Conservation (phyloP, 139 green algal species). For the Astrephomene gubernaculifera region DNA sequence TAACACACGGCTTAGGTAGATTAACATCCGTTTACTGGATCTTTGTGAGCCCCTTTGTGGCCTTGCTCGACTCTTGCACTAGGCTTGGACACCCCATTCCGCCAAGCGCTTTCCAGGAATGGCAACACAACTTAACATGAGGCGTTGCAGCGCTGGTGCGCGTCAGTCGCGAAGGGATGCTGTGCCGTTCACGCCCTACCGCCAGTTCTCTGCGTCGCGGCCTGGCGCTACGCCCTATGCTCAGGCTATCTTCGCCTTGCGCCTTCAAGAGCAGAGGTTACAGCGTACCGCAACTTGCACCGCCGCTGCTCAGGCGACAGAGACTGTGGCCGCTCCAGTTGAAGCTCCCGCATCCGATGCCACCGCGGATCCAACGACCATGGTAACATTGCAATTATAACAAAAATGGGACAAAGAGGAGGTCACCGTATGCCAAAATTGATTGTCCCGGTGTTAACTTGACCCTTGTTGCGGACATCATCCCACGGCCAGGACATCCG, state of each 20-base stretch:
- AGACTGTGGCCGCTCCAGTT: background rate
- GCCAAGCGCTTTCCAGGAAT: too few relatives aligned
- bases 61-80: too few relatives aligned
- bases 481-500: too few relatives aligned
- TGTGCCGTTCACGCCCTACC: constrained; percentile 13
- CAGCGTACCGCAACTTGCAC: background rate
- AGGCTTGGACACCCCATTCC: too few relatives aligned
- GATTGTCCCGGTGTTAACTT: too few relatives aligned
- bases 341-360: constrained; percentile 24
- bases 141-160: background rate
- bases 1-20: too few relatives aligned
- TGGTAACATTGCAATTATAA: too few relatives aligned
- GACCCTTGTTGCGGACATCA: too few relatives aligned
- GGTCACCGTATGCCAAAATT: too few relatives aligned
- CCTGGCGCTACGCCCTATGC: constrained; percentile 5
- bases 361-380: constrained; percentile 29
- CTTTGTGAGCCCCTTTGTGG: too few relatives aligned
- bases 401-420: too few relatives aligned
- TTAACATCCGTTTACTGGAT: too few relatives aligned
- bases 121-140: background rate
- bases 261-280: constrained; percentile 12
- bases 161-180: background rate
- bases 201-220: background rate
- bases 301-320: background rate
- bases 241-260: background rate